Percentiles rank a stretch among this genome's conserved stretches.
phyloP scores from a whole-genome alignment of 176 grass and related monocot genomes.

The sorghum (Sorghum bicolor) region Sorghum_bicolor_NCBIv3 NC_012879.2:59538501-59539000 shows the following conservation, averaged over 20 bases:
- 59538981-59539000: slow-evolving; percentile 68
- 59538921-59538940: not conserved
- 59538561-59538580: slow-evolving; percentile 18
- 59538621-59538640: slow-evolving; percentile 82
- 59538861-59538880: slow-evolving; percentile 74
- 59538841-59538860: slow-evolving; percentile 98
- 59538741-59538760: slow-evolving; percentile 1
- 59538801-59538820: not conserved
- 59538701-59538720: slow-evolving; percentile 55
- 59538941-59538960: not conserved
- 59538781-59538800: not conserved
- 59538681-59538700: slow-evolving; percentile 98
- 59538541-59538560: slow-evolving; percentile 80
- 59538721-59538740: not conserved
- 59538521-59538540: slow-evolving; percentile 86
- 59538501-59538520: slow-evolving; percentile 87
- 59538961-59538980: not conserved
- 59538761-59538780: not conserved
- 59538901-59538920: slow-evolving; percentile 97
- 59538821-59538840: slow-evolving; percentile 71
- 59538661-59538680: slow-evolving; percentile 92
- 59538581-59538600: slow-evolving; percentile 8
- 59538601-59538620: slow-evolving; percentile 4
- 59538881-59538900: slow-evolving; percentile 32
- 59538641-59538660: slow-evolving; percentile 87